Base-by-base conservation (phyloP, 371 early-diverging fungal genomes). In the Mucor saturninus region DNA sequence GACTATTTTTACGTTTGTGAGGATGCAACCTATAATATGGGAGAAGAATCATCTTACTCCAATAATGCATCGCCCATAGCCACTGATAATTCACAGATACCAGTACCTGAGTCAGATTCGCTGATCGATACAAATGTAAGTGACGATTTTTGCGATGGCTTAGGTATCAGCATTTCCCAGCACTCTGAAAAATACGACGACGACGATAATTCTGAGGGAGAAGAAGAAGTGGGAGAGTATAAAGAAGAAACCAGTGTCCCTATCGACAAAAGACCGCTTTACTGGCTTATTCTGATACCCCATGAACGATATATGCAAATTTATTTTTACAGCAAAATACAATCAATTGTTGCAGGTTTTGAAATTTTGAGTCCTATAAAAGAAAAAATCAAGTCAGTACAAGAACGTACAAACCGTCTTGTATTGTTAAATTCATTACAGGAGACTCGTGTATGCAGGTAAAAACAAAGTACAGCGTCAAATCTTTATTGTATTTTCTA, bases 391-490 rank as follows among this genome's bases (percentile, higher is more conserved):
- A 61, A 64, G 7, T 65, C 76, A 6, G 76, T 87, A 4, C 84
- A 86, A 59, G 79, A 88, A 54, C 71, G 85, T n/a, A 89, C 90
- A 32, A 95, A 92, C 54, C 85, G 84, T 56, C 59, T 88, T 11
- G 75, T 85, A 5, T 64, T 93, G 15, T 72, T 95, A 31, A 71
- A 81, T 15, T 85, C 85, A 40, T 66, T 94, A 40, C 86, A 83
- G 50, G 84, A 89, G 49, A 86, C 86, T 2, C 86, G 88, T 54
- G 59, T 76, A n/a, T 91, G 93, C 72, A 86, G 86, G 84, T 86
- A 73, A 48, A 56, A 5, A 26, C 26, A 21, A 28, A 40, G 39
- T 21, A 6, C 4, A 46, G 21, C 6, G 21, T 35, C 35, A 6
- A 0, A 46, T 5, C 21, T 5, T 21, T 3, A 32, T 13, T 11